Percentiles rank a stretch among this genome's conserved stretches.
Evolutionary conservation across 176 grass and related monocot genomes (phyloP).

Genomic region (Elaeis guineensis): DNA sequence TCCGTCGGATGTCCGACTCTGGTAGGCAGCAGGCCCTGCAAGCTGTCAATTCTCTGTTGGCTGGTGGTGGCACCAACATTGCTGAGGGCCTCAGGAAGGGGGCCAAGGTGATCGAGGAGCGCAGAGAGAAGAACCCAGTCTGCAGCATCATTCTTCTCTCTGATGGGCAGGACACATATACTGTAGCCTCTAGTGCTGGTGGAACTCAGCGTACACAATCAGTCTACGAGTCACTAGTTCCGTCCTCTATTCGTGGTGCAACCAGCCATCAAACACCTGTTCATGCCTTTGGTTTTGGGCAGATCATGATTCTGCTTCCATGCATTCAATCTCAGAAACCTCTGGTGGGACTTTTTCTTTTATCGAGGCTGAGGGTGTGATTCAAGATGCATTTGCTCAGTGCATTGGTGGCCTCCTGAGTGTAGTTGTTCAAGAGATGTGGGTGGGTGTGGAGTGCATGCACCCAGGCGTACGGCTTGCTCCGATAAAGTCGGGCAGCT

Average conservation of each 20-base stretch:
- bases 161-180: constrained; percentile 57
- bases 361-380: constrained; percentile 44
- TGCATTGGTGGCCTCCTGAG: constrained; percentile 68
- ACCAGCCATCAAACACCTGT: constrained; percentile 18
- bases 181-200: not conserved
- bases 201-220: not conserved
- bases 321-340: constrained; percentile 46
- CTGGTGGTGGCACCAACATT: constrained; percentile 10
- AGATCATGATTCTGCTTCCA: constrained; percentile 57
- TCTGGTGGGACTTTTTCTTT: constrained; percentile 70
- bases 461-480: constrained; percentile 20
- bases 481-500: constrained; percentile 40
- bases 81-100: constrained; percentile 7
- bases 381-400: constrained; percentile 74
- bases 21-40: constrained; percentile 9
- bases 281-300: constrained; percentile 80
- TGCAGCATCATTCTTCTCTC: constrained; percentile 75
- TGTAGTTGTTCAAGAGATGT: constrained; percentile 38
- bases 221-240: constrained; percentile 47
- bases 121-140: constrained; percentile 43
- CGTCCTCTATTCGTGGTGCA: not conserved
- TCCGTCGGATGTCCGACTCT: constrained; percentile 1
- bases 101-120: constrained; percentile 34
- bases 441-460: constrained; percentile 9
- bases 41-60: constrained; percentile 6